These are phyloP conservation scores for Claviceps sp. DNA, from an alignment of 2,329 filamentous ascomycete species.

Conservation along the genomic window DNA sequence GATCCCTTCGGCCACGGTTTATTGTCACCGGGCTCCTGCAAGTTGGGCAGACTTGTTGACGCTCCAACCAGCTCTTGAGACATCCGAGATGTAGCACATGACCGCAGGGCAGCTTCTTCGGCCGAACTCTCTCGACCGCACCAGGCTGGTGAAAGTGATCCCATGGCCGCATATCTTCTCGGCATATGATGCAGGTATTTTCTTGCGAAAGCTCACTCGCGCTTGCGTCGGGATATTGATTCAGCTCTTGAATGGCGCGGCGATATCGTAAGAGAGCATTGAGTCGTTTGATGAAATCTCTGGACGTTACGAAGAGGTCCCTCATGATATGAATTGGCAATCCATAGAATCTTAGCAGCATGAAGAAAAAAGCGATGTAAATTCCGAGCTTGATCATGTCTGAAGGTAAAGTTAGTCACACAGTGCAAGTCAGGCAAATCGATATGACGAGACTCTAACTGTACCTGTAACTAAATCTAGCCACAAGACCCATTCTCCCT, in stretches of 20 bases:
- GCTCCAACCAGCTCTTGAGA: constrained; percentile 90
- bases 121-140: constrained; percentile 70
- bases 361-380: constrained; percentile 84
- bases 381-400: constrained; percentile 86
- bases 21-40: constrained; percentile 64
- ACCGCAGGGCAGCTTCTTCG: constrained; percentile 92
- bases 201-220: constrained; percentile 72
- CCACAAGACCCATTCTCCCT: constrained; percentile 83
- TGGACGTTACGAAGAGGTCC: constrained; percentile 85
- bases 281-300: constrained; percentile 84
- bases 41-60: constrained; percentile 93
- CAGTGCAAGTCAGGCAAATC: background rate
- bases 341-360: constrained; percentile 87
- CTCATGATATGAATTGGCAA: constrained; percentile 93
- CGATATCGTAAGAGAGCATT: constrained; percentile 80
- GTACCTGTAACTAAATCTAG: constrained; percentile 71
- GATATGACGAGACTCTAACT: constrained; percentile 13
- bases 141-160: constrained; percentile 41
- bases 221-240: constrained; percentile 82
- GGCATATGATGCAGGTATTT: constrained; percentile 93
- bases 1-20: constrained; percentile 15
- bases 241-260: constrained; percentile 88
- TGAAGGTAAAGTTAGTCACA: constrained; percentile 16
- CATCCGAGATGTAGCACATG: constrained; percentile 92
- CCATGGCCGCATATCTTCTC: constrained; percentile 90